Conservation (phyloP, 495 filamentous ascomycete species). For the Hypoxylon fragiforme region DNA sequence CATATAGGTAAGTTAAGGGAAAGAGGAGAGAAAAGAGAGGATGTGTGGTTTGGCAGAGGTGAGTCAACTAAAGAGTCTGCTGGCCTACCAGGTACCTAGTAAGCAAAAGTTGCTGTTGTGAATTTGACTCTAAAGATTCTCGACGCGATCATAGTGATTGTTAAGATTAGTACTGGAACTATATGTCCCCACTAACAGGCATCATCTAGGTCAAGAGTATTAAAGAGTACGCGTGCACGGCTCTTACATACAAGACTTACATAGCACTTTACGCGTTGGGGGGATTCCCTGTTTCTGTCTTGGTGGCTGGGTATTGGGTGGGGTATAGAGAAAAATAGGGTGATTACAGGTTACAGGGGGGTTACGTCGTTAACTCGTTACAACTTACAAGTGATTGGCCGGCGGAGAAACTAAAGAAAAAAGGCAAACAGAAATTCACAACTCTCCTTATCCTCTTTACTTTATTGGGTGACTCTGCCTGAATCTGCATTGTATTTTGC, state of each 20-base stretch:
- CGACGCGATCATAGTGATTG: conserved; percentile 9
- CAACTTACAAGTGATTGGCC: too few species aligned
- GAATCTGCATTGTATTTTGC: conserved; percentile 11
- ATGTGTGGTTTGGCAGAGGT: neutral
- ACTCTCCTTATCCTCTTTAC: conserved; percentile 18
- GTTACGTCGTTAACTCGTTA: neutral
- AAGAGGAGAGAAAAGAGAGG: neutral
- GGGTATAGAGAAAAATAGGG: too few species aligned
- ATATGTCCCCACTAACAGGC: conserved; percentile 13
- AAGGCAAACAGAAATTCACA: conserved; percentile 31
- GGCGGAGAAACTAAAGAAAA: conserved; percentile 1
- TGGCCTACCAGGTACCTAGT: too few species aligned
- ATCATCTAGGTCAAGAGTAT: conserved; percentile 33
- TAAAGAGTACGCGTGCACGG: conserved; percentile 8
- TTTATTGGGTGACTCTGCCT: conserved; percentile 3
- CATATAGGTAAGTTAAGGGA: too few species aligned
- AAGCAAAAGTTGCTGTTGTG: conserved; percentile 9
- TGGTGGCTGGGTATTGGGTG: conserved; percentile 23
- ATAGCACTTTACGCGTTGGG: too few species aligned
- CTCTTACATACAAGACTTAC: neutral
- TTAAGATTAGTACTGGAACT: neutral
- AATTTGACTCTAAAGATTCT: conserved; percentile 15
- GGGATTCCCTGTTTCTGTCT: too few species aligned
- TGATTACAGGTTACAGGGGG: too few species aligned
- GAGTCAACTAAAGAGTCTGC: neutral